These are phyloP conservation scores for Eremothecium sinecaudum DNA, from an alignment of 1,139 yeast species.

Conservation along the genomic window DNA sequence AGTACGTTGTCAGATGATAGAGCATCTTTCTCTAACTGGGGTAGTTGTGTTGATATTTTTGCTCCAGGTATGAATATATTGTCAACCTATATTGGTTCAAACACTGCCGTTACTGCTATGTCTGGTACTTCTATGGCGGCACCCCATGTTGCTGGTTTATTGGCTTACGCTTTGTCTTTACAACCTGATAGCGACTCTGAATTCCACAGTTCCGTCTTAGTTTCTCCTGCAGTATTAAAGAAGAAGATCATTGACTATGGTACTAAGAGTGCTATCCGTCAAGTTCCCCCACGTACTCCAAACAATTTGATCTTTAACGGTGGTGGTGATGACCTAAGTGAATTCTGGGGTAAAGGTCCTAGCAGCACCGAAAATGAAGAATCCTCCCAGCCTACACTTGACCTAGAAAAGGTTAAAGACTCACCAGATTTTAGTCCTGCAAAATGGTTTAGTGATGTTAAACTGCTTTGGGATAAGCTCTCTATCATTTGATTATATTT, in stretches of 20 bases:
- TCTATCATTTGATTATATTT: too few relatives aligned
- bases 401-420: too few relatives aligned
- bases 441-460: too few relatives aligned
- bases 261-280: slow-evolving; percentile 57
- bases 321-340: slow-evolving; percentile 71
- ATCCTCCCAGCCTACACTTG: too few relatives aligned
- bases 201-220: slow-evolving; percentile 50
- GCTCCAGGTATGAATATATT: slow-evolving; percentile 78
- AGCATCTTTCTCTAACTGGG: slow-evolving; percentile 76
- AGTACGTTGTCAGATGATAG: slow-evolving; percentile 64
- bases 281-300: slow-evolving; percentile 76
- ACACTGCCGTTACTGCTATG: slow-evolving; percentile 74
- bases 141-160: slow-evolving; percentile 89
- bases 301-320: slow-evolving; percentile 88
- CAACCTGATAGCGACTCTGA: slow-evolving; percentile 81
- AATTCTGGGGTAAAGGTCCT: slow-evolving; percentile 48
- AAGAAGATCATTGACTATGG: slow-evolving; percentile 76
- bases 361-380: background rate
- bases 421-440: too few relatives aligned
- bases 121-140: slow-evolving; percentile 99
- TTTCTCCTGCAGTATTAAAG: slow-evolving; percentile 83
- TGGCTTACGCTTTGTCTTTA: slow-evolving; percentile 80
- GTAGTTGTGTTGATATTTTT: slow-evolving; percentile 75
- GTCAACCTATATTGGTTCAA: slow-evolving; percentile 82
- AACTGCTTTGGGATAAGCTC: too few relatives aligned